Base-by-base conservation (phyloP, 768 basidiomycete genomes). In the Cytidiella melzeri region DNA sequence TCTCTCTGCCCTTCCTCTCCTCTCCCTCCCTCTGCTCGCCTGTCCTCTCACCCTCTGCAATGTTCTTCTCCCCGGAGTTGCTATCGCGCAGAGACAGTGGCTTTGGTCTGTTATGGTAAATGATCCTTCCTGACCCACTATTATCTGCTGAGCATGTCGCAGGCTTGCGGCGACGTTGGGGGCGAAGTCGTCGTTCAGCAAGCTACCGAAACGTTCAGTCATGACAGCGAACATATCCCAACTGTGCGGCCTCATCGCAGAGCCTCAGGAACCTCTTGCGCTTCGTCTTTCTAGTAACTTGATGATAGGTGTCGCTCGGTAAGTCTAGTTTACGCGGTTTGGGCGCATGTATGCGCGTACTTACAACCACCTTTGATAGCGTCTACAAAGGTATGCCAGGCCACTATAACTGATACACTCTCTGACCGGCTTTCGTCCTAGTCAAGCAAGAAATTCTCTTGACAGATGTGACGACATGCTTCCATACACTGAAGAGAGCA, bases 111-210 rank as follows among this genome's bases (percentile, higher is more conserved):
- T 72, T 92, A 18, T 92, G 90, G 90, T 89, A 64, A 50, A 57
- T 50, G 5, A n/a, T n/a, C n/a, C n/a, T n/a, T n/a, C n/a, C n/a
- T n/a, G n/a, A n/a, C n/a, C n/a, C n/a, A n/a, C n/a, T n/a, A n/a
- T n/a, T n/a, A n/a, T n/a, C n/a, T n/a, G n/a, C n/a, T n/a, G n/a
- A n/a, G n/a, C n/a, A n/a, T n/a, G 18, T 23, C 43, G 25, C 51
- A 95, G 92, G 92, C 80, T 95, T 20, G 90, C 90, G 6, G 92
- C 92, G 1, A 95, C 92, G 1, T 72, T 94, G 20, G 92, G 92
- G 37, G 83, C 91, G 6, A 87, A 84, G 67, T 87, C 88, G n/a
- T 78, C 81, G 12, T 87, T 92, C 67, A 89, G 80, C 60, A 92
- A 85, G 59, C 70, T 95, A 3, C 84, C 90, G 3, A 84, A 80